Evolutionary conservation across 108 stramenopile genomes (phyloP), one percentile per base, ranked within the genome.

Genomic region (Discostella pseudostelligera): DNA sequence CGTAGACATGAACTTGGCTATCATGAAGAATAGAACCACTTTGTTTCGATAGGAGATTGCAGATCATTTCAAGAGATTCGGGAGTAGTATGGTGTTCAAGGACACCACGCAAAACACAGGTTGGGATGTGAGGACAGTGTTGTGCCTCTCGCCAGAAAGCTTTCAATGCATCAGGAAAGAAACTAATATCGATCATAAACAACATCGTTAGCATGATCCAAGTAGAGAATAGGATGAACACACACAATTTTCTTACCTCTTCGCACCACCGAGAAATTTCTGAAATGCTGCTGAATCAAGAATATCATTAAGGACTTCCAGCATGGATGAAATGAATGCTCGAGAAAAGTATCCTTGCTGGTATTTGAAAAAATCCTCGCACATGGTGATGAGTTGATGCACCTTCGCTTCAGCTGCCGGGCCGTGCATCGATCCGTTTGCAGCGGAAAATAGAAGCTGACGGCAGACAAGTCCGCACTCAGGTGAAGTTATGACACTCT

Each of bases 71-170:
- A 21, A 94, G 72, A 21, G 85, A 83, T 62, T 94, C 93, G 1
- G 93, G 93, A 19, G 89, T 92, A 17, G 90, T 94, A 58, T 94
- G 90, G 2, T 79, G 69, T 62, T 92, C 90, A 12, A 90, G 63
- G n/a, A 94, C 90, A 19, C 90, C 93, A 21, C 90, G 68, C 11
- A 94, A 40, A 0, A 85, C 83, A 60, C 85, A 87, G 8, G 93
- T 94, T 11, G 93, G 93, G 22, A 94, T 85, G 54, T 90, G 83
- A 8, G 83, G 60, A 10, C 88, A 62, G 65, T 92, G 87, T 47
- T 94, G 90, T 5, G 88, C 87, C 77, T 94, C 93, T 22, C 93
- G 59, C 93, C 93, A 94, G 65, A 91, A 91, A 10, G 87, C 83
- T 36, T 76, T 80, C 36, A 81, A 76, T 42, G 87, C 90, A 37